Evolutionary conservation across 306 rosid genomes (phyloP), one percentile per base, ranked within the genome.

Genomic region (Trifolium subterraneum): DNA sequence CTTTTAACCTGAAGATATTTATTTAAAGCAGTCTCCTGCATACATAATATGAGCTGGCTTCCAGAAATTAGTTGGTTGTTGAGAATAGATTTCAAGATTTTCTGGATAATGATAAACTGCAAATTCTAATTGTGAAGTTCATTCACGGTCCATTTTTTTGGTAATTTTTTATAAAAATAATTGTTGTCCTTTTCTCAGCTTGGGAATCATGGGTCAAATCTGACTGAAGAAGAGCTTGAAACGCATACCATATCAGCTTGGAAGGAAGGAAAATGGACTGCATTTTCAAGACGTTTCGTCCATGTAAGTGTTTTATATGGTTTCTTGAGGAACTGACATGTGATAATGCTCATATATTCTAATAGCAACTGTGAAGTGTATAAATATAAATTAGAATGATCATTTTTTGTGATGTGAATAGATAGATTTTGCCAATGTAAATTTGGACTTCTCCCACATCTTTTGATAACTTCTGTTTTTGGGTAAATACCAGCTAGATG

Each of bases 161-260:
- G 45, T 61, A 66, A 31, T 73, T 69, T 31, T 74, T 56, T 70
- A 61, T 68, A 64, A 64, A 75, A 36, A 74, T 70, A 77, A 70
- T 73, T 82, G 64, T 78, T 50, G 63, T 71, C 64, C 51, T 71
- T 78, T 78, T 70, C 78, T 69, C 87, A 95, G 99, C 93, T 95
- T 50, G 97, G 97, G 86, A 95, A 85, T 86, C 93, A 84, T 62
- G 98, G 98, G 35, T 92, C 99, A 70, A 95, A 90, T 84, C 87
- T 95, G 74, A 91, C 99, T 7, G 96, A 95, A 77, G 98, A 95
- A 82, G 99, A 95, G 85, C 99, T 95, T 77, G 99, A 95, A 86
- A 92, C 99, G 41, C 99, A 94, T 82, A 88, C 96, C 16, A 88
- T 94, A 84, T 87, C 98, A 25, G 97, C 99, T 78, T 94, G 99